These are phyloP conservation scores for Fonsecaea nubica DNA, from an alignment of 2,329 filamentous ascomycete species.

Conservation along the genomic window DNA sequence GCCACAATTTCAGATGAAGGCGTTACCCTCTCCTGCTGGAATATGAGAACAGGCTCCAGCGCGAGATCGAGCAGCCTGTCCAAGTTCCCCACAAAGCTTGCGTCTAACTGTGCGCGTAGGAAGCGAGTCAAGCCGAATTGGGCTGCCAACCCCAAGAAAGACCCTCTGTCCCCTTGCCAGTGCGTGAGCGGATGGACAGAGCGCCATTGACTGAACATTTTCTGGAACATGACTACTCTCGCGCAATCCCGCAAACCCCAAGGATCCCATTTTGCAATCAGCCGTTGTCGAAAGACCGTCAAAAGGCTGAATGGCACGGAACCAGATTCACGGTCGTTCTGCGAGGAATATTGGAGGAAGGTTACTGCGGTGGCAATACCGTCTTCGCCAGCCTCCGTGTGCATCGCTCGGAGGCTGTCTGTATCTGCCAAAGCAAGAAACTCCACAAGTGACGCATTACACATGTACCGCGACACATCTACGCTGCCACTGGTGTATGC, in stretches of 20 bases:
- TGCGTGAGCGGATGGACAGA: neutral
- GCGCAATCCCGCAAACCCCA: neutral
- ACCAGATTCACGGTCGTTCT: neutral
- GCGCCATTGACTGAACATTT: no score
- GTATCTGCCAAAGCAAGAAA: neutral
- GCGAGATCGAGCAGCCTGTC: neutral
- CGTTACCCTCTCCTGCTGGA: neutral
- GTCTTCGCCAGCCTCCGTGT: neutral
- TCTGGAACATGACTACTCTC: neutral
- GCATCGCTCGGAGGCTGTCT: neutral
- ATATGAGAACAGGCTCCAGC: neutral
- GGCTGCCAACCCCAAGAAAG: neutral
- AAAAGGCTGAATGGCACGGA: neutral
- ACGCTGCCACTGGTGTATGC: neutral
- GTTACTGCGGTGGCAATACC: neutral
- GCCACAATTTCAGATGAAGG: neutral
- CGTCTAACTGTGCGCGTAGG: neutral
- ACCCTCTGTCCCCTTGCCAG: neutral
- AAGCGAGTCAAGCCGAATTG: neutral
- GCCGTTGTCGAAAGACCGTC: neutral
- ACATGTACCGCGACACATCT: conserved; percentile 4
- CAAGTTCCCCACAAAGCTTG: neutral
- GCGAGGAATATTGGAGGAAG: neutral
- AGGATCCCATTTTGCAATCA: neutral
- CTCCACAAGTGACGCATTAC: neutral